phyloP scores from a whole-genome alignment of 1,284 basidiomycete species.

The Thecaphora frezii region DNA sequence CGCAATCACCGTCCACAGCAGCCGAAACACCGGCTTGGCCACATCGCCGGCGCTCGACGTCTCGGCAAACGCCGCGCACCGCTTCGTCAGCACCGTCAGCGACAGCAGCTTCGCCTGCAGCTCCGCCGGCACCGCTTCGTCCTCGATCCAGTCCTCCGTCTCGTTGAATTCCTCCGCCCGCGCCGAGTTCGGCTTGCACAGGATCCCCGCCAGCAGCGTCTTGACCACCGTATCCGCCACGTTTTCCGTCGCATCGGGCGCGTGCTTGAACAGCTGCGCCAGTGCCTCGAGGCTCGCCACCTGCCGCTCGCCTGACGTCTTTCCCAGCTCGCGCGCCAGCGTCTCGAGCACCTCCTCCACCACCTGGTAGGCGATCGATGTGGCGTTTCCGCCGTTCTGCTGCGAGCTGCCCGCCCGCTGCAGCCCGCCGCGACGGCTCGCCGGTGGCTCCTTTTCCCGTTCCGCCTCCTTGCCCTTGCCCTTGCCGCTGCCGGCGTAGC shows the following conservation, averaged over 20 bases:
- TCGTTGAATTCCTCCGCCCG: conserved; percentile 11
- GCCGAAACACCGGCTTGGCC: conserved; percentile 41
- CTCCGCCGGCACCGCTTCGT: conserved; percentile 23
- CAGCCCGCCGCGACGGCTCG: too few relatives aligned
- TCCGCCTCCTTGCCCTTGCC: not conserved
- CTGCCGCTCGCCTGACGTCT: conserved; percentile 65
- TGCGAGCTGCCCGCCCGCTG: not conserved
- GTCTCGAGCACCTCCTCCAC: conserved; percentile 61
- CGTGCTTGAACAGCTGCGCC: conserved; percentile 72
- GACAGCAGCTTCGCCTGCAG: conserved; percentile 36
- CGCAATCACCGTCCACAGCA: conserved; percentile 37
- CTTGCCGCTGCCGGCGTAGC: not conserved
- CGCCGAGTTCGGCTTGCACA: conserved; percentile 32
- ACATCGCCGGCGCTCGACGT: conserved; percentile 30
- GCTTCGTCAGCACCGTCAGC: conserved; percentile 37
- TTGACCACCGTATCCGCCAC: conserved; percentile 77
- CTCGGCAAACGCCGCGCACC: conserved; percentile 34
- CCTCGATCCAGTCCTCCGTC: conserved; percentile 44
- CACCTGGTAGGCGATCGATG: conserved; percentile 17
- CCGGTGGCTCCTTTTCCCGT: too few relatives aligned
- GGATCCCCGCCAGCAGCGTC: conserved; percentile 64
- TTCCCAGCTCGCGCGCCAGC: conserved; percentile 66
- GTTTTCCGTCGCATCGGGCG: conserved; percentile 74
- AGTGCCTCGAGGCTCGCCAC: conserved; percentile 73
- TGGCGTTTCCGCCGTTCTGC: not conserved